Percentiles rank a stretch among this genome's conserved stretches.
phyloP scores from a whole-genome alignment of 805 yeast genomes.

The Saccharomycopsis sp. region DNA sequence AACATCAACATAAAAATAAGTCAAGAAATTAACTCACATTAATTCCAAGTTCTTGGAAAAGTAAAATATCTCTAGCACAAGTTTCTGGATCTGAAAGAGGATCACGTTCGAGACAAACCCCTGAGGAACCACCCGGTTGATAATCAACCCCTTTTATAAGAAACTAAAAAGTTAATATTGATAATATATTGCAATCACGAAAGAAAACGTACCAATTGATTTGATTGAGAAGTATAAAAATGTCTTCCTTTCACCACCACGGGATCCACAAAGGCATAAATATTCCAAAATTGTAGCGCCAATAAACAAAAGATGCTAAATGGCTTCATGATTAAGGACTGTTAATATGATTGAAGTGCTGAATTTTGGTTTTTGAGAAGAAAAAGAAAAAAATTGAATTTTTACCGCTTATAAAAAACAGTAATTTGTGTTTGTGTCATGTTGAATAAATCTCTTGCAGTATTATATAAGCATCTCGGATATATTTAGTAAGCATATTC shows the following conservation, averaged over 20 bases:
- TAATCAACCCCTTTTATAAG: conserved; percentile 83
- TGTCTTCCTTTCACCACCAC: conserved; percentile 58
- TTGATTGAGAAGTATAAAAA: too few relatives aligned
- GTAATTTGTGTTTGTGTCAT: too few relatives aligned
- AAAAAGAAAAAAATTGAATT: too few relatives aligned
- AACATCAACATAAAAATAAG: not conserved
- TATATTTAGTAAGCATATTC: not conserved
- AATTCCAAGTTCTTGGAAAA: conserved; percentile 77
- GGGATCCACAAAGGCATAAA: conserved; percentile 43
- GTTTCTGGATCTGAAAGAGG: conserved; percentile 63
- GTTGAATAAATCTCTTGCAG: too few relatives aligned
- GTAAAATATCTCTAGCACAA: conserved; percentile 74
- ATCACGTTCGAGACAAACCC: conserved; percentile 44
- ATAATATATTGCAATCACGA: not conserved
- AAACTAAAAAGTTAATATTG: conserved; percentile 28
- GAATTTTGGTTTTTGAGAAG: too few relatives aligned
- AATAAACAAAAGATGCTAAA: too few relatives aligned
- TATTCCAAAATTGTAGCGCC: too few relatives aligned
- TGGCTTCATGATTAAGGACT: too few relatives aligned
- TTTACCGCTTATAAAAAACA: too few relatives aligned
- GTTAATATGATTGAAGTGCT: too few relatives aligned
- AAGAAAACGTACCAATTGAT: too few relatives aligned
- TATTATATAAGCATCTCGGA: too few relatives aligned
- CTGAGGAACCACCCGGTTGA: conserved; percentile 93
- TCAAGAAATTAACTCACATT: conserved; percentile 31